A percentile compares a stretch with the other conserved stretches of the same genome.
Conservation (phyloP, 1,284 basidiomycete genomes). For the Ustilago bromivora region DNA sequence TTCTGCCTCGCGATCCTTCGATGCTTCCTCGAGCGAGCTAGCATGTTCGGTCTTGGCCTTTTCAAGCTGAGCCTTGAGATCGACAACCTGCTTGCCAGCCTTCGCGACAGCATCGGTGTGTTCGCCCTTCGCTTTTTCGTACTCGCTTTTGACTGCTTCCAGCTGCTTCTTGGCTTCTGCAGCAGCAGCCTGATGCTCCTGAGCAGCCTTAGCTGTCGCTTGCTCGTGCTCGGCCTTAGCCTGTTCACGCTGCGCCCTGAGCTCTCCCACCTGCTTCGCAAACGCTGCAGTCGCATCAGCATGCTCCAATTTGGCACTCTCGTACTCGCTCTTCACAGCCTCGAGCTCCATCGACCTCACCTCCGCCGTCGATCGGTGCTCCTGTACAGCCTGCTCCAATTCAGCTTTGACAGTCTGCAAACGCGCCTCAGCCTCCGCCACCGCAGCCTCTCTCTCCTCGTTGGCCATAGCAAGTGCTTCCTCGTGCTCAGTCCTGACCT, state of each 20-base stretch:
- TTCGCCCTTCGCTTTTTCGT: conserved; percentile 27
- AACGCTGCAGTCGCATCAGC: not conserved
- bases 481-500: conserved; percentile 16
- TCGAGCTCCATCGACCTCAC: conserved; percentile 10
- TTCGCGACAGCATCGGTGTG: conserved; percentile 9
- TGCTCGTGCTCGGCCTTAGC: not conserved
- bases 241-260: conserved; percentile 19
- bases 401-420: conserved; percentile 23
- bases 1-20: conserved; percentile 3
- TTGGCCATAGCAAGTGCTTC: conserved; percentile 2
- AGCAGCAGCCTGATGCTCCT: conserved; percentile 16
- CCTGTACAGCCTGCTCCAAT: conserved; percentile 14
- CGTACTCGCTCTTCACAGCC: conserved; percentile 22
- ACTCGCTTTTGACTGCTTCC: conserved; percentile 15
- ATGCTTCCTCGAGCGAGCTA: conserved; percentile 1
- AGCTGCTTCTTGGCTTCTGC: conserved; percentile 11
- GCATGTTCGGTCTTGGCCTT: conserved; percentile 25
- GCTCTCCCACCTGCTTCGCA: conserved; percentile 3
- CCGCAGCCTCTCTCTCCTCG: conserved; percentile 12
- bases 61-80: conserved; percentile 25
- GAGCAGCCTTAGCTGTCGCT: not conserved
- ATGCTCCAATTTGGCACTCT: conserved; percentile 5
- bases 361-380: conserved; percentile 12
- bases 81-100: conserved; percentile 13
- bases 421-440: conserved; percentile 15